Evolutionary conservation across 2,329 filamentous ascomycete genomes (phyloP).

Genomic region (Pseudomassariella vexata): DNA sequence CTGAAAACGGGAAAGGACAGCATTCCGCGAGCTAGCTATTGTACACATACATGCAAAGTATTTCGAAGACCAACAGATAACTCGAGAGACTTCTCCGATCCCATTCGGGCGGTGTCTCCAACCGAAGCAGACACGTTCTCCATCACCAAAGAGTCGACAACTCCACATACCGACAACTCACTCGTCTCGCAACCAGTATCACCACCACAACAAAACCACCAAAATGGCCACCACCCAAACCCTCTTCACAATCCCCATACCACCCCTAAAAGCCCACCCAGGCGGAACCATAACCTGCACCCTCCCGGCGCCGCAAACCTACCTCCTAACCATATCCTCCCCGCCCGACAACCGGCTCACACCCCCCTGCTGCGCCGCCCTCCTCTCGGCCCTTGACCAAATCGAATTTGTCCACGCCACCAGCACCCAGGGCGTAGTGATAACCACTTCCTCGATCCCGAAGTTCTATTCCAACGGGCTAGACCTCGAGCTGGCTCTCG

Average conservation of each 20-base stretch:
- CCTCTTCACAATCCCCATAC: constrained; percentile 57
- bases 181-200: no score
- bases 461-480: constrained; percentile 84
- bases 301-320: constrained; percentile 53
- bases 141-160: no score
- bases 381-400: constrained; percentile 68
- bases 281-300: constrained; percentile 60
- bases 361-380: constrained; percentile 58
- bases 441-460: constrained; percentile 67
- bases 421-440: constrained; percentile 72
- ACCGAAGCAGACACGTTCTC: no score
- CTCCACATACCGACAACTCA: no score
- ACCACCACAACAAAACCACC: no score
- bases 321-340: constrained; percentile 66
- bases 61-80: no score
- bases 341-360: constrained; percentile 74
- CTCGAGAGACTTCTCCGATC: no score
- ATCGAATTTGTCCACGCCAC: constrained; percentile 61
- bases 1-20: no score
- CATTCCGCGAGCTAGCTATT: no score
- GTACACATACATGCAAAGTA: no score
- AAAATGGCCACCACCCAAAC: constrained; percentile 24
- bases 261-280: constrained; percentile 33
- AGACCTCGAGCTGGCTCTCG: constrained; percentile 63
- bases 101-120: no score